These are phyloP conservation scores for Akanthomyces uredinophilus DNA, from an alignment of 2,329 filamentous ascomycete species.

Conservation along the genomic window DNA sequence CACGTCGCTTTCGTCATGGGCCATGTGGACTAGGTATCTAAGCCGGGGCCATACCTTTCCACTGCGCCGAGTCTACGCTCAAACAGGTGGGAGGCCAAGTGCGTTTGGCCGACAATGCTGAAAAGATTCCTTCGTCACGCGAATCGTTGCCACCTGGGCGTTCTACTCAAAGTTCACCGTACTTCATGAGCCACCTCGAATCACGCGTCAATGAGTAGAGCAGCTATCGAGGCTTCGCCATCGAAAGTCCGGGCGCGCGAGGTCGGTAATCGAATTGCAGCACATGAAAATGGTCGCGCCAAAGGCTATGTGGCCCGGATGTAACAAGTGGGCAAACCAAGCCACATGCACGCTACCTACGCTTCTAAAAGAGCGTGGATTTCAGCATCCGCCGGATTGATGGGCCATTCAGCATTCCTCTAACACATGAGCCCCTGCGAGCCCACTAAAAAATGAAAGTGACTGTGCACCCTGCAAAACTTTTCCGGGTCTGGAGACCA, in stretches of 20 bases:
- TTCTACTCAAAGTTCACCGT: not conserved
- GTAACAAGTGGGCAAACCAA: slow-evolving; percentile 2
- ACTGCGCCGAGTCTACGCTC: slow-evolving; percentile 3
- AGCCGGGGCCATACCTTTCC: slow-evolving; percentile 5
- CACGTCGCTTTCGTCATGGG: slow-evolving; percentile 26
- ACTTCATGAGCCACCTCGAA: no score
- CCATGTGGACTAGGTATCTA: slow-evolving; percentile 17
- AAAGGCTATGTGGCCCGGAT: slow-evolving; percentile 8
- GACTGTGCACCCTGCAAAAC: slow-evolving; percentile 9
- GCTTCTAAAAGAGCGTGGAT: slow-evolving; percentile 1
- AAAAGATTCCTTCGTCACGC: not conserved
- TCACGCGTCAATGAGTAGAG: not conserved
- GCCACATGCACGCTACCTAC: slow-evolving; percentile 10
- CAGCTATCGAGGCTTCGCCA: not conserved
- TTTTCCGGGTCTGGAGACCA: slow-evolving; percentile 12
- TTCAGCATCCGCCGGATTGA: not conserved
- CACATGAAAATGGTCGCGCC: slow-evolving; percentile 10
- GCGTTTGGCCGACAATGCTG: not conserved
- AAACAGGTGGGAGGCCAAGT: not conserved
- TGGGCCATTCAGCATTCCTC: not conserved
- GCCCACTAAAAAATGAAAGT: slow-evolving; percentile 10
- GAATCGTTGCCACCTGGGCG: not conserved
- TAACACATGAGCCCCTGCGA: slow-evolving; percentile 3
- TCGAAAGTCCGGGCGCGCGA: slow-evolving; percentile 1
- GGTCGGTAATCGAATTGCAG: slow-evolving; percentile 13